Percentiles rank a stretch among this genome's conserved stretches.
Conservation (phyloP, 805 yeast species). For the Candida ficus region DNA sequence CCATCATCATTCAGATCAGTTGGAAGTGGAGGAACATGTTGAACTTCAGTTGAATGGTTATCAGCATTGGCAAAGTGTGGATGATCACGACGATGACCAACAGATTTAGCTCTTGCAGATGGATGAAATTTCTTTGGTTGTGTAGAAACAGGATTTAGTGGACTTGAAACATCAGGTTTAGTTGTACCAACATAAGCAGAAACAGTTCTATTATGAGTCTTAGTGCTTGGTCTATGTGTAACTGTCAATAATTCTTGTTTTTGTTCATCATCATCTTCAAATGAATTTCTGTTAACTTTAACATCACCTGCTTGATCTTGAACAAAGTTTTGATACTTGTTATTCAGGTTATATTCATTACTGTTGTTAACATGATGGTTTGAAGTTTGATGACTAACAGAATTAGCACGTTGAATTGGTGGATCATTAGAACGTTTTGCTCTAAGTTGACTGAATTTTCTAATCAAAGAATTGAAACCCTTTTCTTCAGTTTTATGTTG, state of each 20-base stretch:
- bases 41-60: conserved; percentile 3
- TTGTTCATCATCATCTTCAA: conserved; percentile 14
- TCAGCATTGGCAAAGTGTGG: conserved; percentile 5
- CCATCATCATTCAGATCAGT: conserved; percentile 38
- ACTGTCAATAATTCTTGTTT: neutral
- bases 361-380: neutral
- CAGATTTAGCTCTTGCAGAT: conserved; percentile 82
- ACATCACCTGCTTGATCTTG: conserved; percentile 15
- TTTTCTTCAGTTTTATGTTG: conserved; percentile 29
- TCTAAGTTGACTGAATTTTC: conserved; percentile 27
- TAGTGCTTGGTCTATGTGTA: conserved; percentile 5
- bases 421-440: conserved; percentile 8
- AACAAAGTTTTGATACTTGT: conserved; percentile 6
- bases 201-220: conserved; percentile 24
- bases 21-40: conserved; percentile 27
- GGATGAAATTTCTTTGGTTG: conserved; percentile 50
- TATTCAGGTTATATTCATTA: conserved; percentile 1
- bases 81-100: conserved; percentile 68
- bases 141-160: conserved; percentile 7
- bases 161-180: conserved; percentile 1
- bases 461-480: conserved; percentile 25
- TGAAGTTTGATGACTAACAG: conserved; percentile 4
- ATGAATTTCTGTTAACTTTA: conserved; percentile 22
- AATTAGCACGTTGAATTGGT: conserved; percentile 6
- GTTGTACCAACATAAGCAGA: conserved; percentile 22